Base-by-base conservation (phyloP, 805 yeast genomes). In the Cyberlindnera xylosilytica region DNA sequence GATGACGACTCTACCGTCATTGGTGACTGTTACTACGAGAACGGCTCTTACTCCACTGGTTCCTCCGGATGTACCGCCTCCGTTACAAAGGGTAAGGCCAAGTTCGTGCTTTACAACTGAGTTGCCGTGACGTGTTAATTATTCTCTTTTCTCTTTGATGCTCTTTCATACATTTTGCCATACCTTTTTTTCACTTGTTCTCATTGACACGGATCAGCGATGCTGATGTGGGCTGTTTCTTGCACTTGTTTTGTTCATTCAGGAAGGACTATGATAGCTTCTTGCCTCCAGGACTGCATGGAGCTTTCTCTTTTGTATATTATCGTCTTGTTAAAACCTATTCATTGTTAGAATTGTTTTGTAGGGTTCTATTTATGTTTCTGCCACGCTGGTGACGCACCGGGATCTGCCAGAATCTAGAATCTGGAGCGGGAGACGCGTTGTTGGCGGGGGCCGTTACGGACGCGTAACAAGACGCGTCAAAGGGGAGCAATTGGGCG, bases 11-110 rank as follows among this genome's bases (percentile, higher is more conserved):
- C 52, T n/a, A 36, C 37, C 13, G 77, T 83, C 44, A 71, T 71
- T 50, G 97, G 98, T 51, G 70, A 74, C 36, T 91, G 98, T 73
- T 66, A 65, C 40, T 91, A 90, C 73, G 86, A 76, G 61, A 70
- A 86, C 61, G 98, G 98, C 56, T 45, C 56, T 27, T 87, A 82
- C 74, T 75, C 75, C 57, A 66, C 65, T 48, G 87, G 88, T 52
- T 48, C 81, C 34, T 88, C 81, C 56, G 98, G 98, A 55, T 91
- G 98, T 79, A 91, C 98, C 41, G 96, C 84, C 52, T 81, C 95
- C 53, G 95, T 91, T 51, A 79, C 88, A 45, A 64, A 72, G 24
- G 98, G 99, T 65, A 70, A 69, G 51, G 97, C 95, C 50, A 74
- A 84, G 64, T 86, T 84, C 64, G 96, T 88, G 42, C 74, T 89